A percentile compares a stretch with the other conserved stretches of the same genome.
These are phyloP conservation scores for Linnemannia exigua DNA, from an alignment of 192 early-diverging fungal genomes.

Conservation along the genomic window DNA sequence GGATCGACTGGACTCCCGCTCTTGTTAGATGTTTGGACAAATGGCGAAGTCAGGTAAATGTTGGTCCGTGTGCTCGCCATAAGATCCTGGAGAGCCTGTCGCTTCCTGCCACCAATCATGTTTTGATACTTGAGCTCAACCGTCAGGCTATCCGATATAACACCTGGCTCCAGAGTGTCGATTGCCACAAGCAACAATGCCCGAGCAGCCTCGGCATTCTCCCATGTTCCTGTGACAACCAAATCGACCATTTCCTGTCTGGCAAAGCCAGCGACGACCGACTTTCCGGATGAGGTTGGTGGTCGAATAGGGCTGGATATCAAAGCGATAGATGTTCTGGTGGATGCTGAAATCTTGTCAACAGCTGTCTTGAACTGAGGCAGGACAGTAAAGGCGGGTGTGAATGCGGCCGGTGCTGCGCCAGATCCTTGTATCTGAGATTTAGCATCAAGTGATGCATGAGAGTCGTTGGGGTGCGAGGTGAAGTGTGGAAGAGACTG, in stretches of 20 bases:
- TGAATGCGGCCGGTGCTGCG: background rate
- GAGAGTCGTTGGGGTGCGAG: conserved; percentile 4
- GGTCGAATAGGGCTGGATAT: conserved; percentile 16
- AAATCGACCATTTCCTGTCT: conserved; percentile 39
- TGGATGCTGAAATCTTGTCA: conserved; percentile 40
- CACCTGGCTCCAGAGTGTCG: conserved; percentile 37
- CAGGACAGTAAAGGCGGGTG: conserved; percentile 22
- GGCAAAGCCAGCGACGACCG: background rate
- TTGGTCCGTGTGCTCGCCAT: conserved; percentile 80
- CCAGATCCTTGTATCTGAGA: background rate
- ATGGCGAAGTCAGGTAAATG: conserved; percentile 81
- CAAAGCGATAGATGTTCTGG: conserved; percentile 40
- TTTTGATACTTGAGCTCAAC: conserved; percentile 70
- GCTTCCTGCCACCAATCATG: conserved; percentile 79
- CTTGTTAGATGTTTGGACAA: conserved; percentile 56
- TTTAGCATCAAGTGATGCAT: background rate
- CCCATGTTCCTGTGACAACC: conserved; percentile 45
- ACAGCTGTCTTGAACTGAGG: conserved; percentile 40
- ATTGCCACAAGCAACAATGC: conserved; percentile 42
- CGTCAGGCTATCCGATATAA: conserved; percentile 32
- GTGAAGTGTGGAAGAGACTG: conserved; percentile 9
- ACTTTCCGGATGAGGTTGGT: background rate
- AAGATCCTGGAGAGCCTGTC: conserved; percentile 69
- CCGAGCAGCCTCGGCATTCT: conserved; percentile 51
- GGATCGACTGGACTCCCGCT: conserved; percentile 43